phyloP scores from a whole-genome alignment of 1,284 basidiomycete genomes.

The Phenoliferia sp. region DNA sequence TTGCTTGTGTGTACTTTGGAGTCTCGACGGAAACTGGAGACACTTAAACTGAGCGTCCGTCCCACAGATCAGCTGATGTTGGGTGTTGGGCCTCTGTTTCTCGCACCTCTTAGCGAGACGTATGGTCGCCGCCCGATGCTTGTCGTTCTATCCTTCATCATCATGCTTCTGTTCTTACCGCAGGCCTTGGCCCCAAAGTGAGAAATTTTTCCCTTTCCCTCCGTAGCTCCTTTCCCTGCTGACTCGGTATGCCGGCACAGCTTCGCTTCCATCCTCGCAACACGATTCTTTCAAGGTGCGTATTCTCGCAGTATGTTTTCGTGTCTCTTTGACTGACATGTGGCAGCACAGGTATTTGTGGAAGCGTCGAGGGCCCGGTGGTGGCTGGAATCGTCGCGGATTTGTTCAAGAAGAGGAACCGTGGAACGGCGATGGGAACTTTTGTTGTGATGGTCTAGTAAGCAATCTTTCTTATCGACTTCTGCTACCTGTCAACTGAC shows the following conservation, averaged over 20 bases:
- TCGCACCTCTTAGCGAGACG: slow-evolving; percentile 28
- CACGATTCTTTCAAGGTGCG: slow-evolving; percentile 42
- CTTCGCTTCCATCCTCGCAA: slow-evolving; percentile 40
- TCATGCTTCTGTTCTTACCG: slow-evolving; percentile 40
- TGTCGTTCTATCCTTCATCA: slow-evolving; percentile 17
- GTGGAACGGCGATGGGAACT: slow-evolving; percentile 45
- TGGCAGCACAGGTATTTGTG: background rate
- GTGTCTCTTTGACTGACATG: background rate
- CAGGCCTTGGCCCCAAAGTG: slow-evolving; percentile 35
- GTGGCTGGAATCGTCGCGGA: slow-evolving; percentile 44
- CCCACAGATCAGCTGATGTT: slow-evolving; percentile 26
- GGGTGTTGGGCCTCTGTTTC: slow-evolving; percentile 26
- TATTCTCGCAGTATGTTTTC: slow-evolving; percentile 36
- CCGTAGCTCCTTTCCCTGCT: background rate
- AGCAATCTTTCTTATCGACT: background rate
- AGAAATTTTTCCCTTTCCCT: background rate
- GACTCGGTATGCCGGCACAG: slow-evolving; percentile 11
- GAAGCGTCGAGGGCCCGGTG: slow-evolving; percentile 14
- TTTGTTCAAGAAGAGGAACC: slow-evolving; percentile 39
- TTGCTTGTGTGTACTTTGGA: too few relatives aligned
- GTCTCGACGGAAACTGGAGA: background rate
- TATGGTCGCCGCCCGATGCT: slow-evolving; percentile 34
- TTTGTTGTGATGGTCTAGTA: slow-evolving; percentile 31
- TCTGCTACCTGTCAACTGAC: background rate
- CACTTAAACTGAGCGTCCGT: background rate